phyloP scores from a whole-genome alignment of 1,284 basidiomycete genomes.

The Pisolithus thermaeus region DNA sequence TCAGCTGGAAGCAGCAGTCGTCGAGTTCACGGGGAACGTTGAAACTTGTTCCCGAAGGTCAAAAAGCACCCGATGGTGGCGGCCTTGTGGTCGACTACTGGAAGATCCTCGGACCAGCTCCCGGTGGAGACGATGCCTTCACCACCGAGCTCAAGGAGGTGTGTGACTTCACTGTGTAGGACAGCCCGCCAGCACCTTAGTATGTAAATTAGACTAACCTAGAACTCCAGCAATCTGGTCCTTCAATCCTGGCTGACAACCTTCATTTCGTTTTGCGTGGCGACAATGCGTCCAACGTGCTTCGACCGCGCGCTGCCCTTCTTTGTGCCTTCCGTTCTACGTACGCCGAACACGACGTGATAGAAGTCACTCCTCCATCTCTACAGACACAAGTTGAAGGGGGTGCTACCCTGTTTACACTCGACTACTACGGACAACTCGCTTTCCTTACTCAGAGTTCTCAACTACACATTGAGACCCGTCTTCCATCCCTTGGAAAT shows the following conservation, averaged over 20 bases:
- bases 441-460: slow-evolving; percentile 97
- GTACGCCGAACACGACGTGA: slow-evolving; percentile 61
- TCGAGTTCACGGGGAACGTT: slow-evolving; percentile 85
- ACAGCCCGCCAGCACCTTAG: too few species aligned
- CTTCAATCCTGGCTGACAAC: slow-evolving; percentile 87
- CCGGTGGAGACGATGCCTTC: slow-evolving; percentile 94
- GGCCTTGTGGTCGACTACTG: slow-evolving; percentile 95
- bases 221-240: slow-evolving; percentile 62
- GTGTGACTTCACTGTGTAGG: slow-evolving; percentile 12
- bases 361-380: slow-evolving; percentile 97
- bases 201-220: neutral
- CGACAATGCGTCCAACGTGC: slow-evolving; percentile 88
- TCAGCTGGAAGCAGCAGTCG: slow-evolving; percentile 80
- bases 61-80: slow-evolving; percentile 76
- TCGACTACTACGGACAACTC: slow-evolving; percentile 94
- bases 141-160: slow-evolving; percentile 89
- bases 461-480: slow-evolving; percentile 97
- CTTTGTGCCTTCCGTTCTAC: slow-evolving; percentile 83
- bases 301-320: slow-evolving; percentile 84
- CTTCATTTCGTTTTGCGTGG: slow-evolving; percentile 95
- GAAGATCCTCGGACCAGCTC: slow-evolving; percentile 83
- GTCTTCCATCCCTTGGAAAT: slow-evolving; percentile 90
- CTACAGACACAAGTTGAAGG: slow-evolving; percentile 98
- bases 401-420: slow-evolving; percentile 90
- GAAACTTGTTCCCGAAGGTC: slow-evolving; percentile 87